Evolutionary conservation across 768 basidiomycete species (phyloP), one percentile per base, ranked within the genome.

Genomic region (Podaxis pistillaris): DNA sequence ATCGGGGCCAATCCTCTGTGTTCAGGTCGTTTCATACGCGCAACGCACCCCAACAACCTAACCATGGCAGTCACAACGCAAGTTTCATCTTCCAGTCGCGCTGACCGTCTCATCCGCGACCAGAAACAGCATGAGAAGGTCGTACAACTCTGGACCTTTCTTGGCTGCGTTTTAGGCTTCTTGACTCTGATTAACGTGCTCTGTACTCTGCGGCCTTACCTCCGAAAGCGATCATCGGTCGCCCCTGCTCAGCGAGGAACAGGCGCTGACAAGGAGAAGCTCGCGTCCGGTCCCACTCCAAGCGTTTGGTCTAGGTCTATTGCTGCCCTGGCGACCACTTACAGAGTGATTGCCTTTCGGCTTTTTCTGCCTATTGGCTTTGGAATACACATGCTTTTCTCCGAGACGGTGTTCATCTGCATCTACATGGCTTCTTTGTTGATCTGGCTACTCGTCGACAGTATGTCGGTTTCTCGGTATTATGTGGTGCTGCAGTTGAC

Each of bases 311-410:
- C 30, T 66, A 65, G n/a, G 74, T 76, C 30, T 60, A 79, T 9
- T 75, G 77, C 67, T n/a, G 81, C 79, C 1, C 30, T 76, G 22
- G 69, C 76, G 37, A 76, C 83, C 12, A 70, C 69, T 6, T 85
- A 84, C 70, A 78, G 79, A 22, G 79, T 84, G 22, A 60, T 80
- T 19, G 78, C 79, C 6, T 86, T 85, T 67, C 81, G 85, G 13
- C 75, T 74, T 68, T 79, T 76, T 3, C 63, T 86, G 38, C 75
- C 80, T 15, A 72, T 84, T 22, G 83, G 82, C 13, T 70, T 75
- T 33, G 66, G 66, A 30, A 60, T 72, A 61, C 72, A 49, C 62
- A 75, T 63, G 68, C 75, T 46, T 73, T 78, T 54, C 57, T 72
- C 76, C 1, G 85, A 87, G 56, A 60, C 84, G 2, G 58, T 76